phyloP scores from a whole-genome alignment of 441 rosid genomes.

The Pelargonium myrrhifolium region DNA sequence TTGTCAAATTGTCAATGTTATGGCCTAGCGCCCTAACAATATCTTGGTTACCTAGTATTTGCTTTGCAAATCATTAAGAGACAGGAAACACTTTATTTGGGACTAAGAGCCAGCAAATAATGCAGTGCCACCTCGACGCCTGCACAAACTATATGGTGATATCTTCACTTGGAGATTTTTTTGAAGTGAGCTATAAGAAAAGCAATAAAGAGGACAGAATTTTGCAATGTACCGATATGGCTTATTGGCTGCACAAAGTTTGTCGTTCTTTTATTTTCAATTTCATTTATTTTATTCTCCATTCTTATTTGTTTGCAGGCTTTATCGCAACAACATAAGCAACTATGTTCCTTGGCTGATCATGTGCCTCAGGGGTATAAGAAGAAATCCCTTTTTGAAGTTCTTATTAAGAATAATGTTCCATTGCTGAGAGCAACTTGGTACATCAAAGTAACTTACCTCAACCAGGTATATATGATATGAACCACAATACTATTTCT shows the following conservation, averaged over 20 bases:
- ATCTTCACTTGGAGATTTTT: too few species aligned
- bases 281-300: not conserved
- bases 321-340: slow-evolving; percentile 76
- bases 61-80: too few species aligned
- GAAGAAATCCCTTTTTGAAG: slow-evolving; percentile 75
- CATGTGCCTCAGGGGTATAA: slow-evolving; percentile 80
- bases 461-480: slow-evolving; percentile 66
- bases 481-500: not conserved
- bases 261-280: not conserved
- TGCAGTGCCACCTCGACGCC: not conserved
- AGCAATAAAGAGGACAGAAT: not conserved
- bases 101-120: not conserved
- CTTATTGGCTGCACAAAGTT: not conserved
- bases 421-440: slow-evolving; percentile 96
- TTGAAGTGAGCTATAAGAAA: not conserved
- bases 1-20: too few species aligned
- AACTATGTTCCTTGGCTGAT: slow-evolving; percentile 78
- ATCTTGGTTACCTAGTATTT: too few species aligned
- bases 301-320: slow-evolving; percentile 38
- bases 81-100: not conserved
- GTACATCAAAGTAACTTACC: slow-evolving; percentile 94
- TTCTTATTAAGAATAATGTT: slow-evolving; percentile 88
- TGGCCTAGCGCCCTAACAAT: too few species aligned
- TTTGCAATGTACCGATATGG: not conserved
- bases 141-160: too few species aligned